Conservation (phyloP, 768 basidiomycete species). For the Daedaleopsis sinensis region DNA sequence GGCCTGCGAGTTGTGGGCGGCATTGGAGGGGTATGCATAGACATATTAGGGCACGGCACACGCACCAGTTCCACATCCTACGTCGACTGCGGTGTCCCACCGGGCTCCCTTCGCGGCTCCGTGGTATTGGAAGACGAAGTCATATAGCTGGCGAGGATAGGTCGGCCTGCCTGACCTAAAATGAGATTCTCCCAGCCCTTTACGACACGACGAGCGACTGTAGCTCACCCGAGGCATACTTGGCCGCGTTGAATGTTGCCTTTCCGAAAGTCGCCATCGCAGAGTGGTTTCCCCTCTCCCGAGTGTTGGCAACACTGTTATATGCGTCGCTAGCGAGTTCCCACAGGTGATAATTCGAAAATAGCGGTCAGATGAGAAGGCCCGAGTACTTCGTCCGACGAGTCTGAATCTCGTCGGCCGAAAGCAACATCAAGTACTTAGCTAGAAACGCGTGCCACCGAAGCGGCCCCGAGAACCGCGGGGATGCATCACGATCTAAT, state of each 20-base stretch:
- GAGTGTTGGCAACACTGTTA: neutral
- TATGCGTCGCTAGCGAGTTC: neutral
- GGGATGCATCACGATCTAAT: neutral
- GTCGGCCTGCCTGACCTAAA: conserved; percentile 58
- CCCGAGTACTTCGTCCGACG: too few relatives aligned
- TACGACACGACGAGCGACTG: neutral
- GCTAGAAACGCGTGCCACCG: neutral
- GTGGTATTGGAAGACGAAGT: conserved; percentile 66
- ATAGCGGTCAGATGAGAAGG: too few relatives aligned
- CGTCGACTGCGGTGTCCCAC: conserved; percentile 68
- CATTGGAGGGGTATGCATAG: neutral
- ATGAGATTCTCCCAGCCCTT: neutral
- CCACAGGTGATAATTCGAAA: too few relatives aligned
- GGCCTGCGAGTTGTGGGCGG: conserved; percentile 45
- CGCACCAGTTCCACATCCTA: conserved; percentile 86
- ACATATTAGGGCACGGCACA: conserved; percentile 8
- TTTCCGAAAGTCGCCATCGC: conserved; percentile 80
- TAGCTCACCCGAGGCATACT: conserved; percentile 50
- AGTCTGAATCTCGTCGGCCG: neutral
- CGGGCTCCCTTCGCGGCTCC: conserved; percentile 30
- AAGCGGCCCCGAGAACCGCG: neutral
- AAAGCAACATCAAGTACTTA: neutral
- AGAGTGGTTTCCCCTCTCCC: neutral
- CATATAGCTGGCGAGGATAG: conserved; percentile 68
- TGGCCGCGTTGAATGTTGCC: conserved; percentile 63